Conservation (phyloP, 805 yeast genomes). For the Komagataella ulmi region DNA sequence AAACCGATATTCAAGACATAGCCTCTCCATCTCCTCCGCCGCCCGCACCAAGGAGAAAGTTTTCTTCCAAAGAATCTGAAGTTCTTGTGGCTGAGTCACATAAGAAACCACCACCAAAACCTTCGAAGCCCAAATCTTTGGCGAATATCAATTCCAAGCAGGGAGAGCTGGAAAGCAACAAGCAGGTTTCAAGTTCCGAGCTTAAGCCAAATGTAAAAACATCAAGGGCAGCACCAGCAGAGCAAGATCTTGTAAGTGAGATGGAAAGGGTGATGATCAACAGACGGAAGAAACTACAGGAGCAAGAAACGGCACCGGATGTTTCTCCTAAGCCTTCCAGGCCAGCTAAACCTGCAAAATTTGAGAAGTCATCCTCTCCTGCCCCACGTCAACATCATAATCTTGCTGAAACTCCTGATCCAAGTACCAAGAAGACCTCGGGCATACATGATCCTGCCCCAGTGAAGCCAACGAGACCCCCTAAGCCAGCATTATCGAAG, state of each 20-base stretch:
- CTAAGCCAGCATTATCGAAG: neutral
- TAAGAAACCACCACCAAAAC: constrained; percentile 3
- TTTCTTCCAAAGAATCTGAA: neutral
- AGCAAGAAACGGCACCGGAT: neutral
- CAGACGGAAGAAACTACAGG: neutral
- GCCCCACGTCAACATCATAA: neutral
- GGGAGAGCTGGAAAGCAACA: neutral
- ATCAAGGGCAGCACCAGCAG: neutral
- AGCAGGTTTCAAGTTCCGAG: neutral
- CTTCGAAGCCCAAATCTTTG: constrained; percentile 10
- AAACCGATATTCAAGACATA: neutral
- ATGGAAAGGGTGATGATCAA: neutral
- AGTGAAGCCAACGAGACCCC: neutral
- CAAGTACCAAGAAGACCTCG: neutral
- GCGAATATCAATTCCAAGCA: neutral
- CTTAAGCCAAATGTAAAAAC: neutral
- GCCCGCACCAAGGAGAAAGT: neutral
- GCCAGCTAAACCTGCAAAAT: neutral
- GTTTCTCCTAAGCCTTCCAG: neutral
- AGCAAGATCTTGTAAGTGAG: neutral
- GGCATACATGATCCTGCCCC: neutral
- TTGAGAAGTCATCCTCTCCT: neutral
- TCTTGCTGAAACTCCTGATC: neutral
- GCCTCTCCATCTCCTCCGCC: neutral
- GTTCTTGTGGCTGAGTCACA: neutral